Evolutionary conservation across 2,329 filamentous ascomycete genomes (phyloP).

Genomic region (Colletotrichum coccodes): DNA sequence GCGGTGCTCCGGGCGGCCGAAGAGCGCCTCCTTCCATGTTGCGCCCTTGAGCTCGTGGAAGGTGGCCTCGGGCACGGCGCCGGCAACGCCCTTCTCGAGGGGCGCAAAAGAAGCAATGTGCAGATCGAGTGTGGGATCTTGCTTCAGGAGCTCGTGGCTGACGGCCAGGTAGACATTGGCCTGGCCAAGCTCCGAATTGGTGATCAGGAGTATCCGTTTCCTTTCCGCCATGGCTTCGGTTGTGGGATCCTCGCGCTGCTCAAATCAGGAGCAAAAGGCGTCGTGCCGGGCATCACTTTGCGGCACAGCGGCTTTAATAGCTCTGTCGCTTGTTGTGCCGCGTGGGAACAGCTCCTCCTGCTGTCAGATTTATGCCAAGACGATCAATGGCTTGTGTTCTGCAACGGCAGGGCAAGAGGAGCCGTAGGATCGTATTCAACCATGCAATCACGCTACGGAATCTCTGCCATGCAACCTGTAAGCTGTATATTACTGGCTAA

Average conservation of each 20-base stretch:
- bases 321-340: neutral
- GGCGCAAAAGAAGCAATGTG: conserved; percentile 29
- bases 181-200: conserved; percentile 37
- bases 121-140: conserved; percentile 11
- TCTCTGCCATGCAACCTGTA: neutral
- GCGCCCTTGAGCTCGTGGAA: conserved; percentile 13
- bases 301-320: neutral
- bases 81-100: neutral
- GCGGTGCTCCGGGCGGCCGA: conserved; percentile 3
- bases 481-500: neutral
- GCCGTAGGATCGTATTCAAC: neutral
- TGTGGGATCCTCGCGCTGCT: neutral
- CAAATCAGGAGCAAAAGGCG: neutral
- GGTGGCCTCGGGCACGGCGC: neutral
- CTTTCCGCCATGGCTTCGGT: neutral
- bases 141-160: conserved; percentile 32
- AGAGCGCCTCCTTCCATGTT: conserved; percentile 7
- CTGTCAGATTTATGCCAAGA: neutral
- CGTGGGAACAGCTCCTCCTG: neutral
- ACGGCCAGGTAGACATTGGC: conserved; percentile 38
- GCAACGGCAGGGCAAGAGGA: neutral
- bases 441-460: neutral
- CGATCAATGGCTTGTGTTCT: neutral
- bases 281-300: too few relatives aligned
- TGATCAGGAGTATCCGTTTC: conserved; percentile 33